A percentile compares a stretch with the other conserved stretches of the same genome.
Evolutionary conservation across 106 monocot species (phyloP).

Genomic region (Phalaenopsis aphrodite): DNA sequence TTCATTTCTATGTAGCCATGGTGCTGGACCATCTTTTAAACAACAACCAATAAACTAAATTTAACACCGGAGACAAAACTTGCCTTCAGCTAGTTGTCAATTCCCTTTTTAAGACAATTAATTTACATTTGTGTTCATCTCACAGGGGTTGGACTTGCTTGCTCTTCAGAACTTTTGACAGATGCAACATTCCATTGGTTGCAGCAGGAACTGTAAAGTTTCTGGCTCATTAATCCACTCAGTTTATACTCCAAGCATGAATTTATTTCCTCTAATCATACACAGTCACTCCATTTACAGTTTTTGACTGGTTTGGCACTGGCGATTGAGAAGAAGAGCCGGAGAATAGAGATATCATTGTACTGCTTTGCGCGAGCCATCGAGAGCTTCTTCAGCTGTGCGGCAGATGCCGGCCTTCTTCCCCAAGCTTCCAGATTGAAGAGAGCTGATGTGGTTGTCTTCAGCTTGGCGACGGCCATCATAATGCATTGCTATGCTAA

Average conservation of each 20-base stretch:
- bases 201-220: slow-evolving; percentile 65
- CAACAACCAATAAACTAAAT: too few relatives aligned
- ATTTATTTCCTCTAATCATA: not conserved
- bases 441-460: slow-evolving; percentile 78
- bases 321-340: slow-evolving; percentile 88
- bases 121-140: slow-evolving; percentile 1
- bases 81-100: too few relatives aligned
- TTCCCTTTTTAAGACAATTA: too few relatives aligned
- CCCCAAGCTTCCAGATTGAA: slow-evolving; percentile 57
- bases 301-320: slow-evolving; percentile 86
- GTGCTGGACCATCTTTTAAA: too few relatives aligned
- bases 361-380: slow-evolving; percentile 88
- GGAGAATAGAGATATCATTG: slow-evolving; percentile 86
- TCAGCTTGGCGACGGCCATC: slow-evolving; percentile 80
- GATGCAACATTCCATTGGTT: slow-evolving; percentile 77
- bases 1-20: too few relatives aligned
- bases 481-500: slow-evolving; percentile 98
- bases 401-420: slow-evolving; percentile 67
- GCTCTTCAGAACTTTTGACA: slow-evolving; percentile 66
- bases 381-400: slow-evolving; percentile 90
- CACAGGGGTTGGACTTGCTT: slow-evolving; percentile 86
- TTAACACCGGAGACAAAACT: too few relatives aligned
- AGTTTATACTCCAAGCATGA: not conserved
- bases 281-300: slow-evolving; percentile 20
- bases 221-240: not conserved